Conservation (phyloP, 345 rosid genomes). For the Salix exigua region DNA sequence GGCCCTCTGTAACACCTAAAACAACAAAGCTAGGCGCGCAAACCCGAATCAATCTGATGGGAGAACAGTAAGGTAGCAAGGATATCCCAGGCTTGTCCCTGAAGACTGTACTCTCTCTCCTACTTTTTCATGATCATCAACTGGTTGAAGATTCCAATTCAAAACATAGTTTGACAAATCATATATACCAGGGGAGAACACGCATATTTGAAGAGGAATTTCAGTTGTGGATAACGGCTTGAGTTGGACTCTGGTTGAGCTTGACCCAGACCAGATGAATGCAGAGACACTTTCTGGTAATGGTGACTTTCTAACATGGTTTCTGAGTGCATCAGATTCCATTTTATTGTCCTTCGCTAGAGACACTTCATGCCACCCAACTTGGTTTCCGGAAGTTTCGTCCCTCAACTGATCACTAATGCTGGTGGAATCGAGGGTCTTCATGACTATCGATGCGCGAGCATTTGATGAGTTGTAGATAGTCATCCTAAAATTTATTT, state of each 20-base stretch:
- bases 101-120: conserved; percentile 33
- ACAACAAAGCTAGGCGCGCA: background rate
- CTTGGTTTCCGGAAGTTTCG: conserved; percentile 38
- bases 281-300: conserved; percentile 55
- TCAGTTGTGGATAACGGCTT: conserved; percentile 52
- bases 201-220: conserved; percentile 64
- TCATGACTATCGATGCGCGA: conserved; percentile 41
- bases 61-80: conserved; percentile 61
- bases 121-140: conserved; percentile 21
- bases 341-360: conserved; percentile 46
- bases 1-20: background rate
- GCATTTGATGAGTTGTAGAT: conserved; percentile 64
- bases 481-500: conserved; percentile 48
- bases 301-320: conserved; percentile 23
- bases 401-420: conserved; percentile 28
- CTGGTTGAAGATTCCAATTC: conserved; percentile 52
- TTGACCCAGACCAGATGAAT: conserved; percentile 77
- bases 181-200: conserved; percentile 72
- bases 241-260: conserved; percentile 51
- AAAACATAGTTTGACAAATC: conserved; percentile 72
- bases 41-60: conserved; percentile 37
- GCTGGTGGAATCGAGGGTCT: conserved; percentile 36
- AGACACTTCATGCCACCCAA: conserved; percentile 63
- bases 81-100: conserved; percentile 72
- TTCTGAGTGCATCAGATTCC: conserved; percentile 39